Conservation (phyloP, 2,329 filamentous ascomycete species). For the Tricladium varicosporioides region DNA sequence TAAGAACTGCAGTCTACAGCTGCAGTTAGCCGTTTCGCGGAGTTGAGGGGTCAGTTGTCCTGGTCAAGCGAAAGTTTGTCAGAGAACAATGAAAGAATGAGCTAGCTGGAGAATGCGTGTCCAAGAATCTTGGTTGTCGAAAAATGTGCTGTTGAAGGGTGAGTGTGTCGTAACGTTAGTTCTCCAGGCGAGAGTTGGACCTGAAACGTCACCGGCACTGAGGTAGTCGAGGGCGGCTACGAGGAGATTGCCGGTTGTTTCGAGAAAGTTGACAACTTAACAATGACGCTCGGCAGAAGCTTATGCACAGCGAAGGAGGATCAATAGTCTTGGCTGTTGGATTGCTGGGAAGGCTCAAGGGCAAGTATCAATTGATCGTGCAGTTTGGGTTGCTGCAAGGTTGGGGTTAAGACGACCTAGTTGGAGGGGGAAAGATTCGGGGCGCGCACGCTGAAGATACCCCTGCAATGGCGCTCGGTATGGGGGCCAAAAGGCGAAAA, state of each 20-base stretch:
- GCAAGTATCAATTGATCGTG: not conserved
- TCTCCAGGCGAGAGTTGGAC: not conserved
- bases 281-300: not conserved
- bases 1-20: constrained; percentile 21
- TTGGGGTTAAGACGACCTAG: not conserved
- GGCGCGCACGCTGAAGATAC: not conserved
- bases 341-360: not conserved
- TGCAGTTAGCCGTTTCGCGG: constrained; percentile 22
- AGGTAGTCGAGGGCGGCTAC: too few species aligned
- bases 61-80: constrained; percentile 5
- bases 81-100: constrained; percentile 3
- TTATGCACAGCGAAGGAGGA: not conserved
- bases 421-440: not conserved
- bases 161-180: not conserved
- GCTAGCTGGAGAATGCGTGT: too few species aligned
- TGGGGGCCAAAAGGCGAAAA: too few species aligned
- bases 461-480: too few species aligned
- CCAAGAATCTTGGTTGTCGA: not conserved
- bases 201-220: not conserved
- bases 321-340: not conserved
- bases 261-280: too few species aligned
- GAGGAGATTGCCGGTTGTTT: too few species aligned
- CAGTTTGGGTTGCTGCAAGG: not conserved
- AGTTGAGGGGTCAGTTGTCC: constrained; percentile 6
- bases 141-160: not conserved